Evolutionary conservation across 345 rosid genomes (phyloP), one percentile per base, ranked within the genome.

Genomic region (Erysimum cheiranthoides): DNA sequence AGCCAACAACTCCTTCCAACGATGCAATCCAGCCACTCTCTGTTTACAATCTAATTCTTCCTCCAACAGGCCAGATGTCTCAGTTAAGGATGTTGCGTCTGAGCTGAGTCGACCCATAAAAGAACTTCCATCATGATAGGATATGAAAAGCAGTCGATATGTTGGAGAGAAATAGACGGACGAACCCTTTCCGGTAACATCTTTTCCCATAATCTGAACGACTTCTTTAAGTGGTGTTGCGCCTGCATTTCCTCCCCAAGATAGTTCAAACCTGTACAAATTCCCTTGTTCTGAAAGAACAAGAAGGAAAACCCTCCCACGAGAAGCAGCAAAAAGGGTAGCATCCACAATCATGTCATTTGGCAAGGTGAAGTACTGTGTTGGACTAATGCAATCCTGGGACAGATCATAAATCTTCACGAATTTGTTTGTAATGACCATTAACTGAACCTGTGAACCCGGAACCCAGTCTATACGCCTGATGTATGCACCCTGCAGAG

Each of bases 351-450:
- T 90, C 81, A 79, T 70, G 79, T 85, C 97, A 83, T 87, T 89
- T 59, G 91, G 82, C 84, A 92, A 78, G 45, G 97, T 92, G 82
- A 92, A 85, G 84, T 92, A 92, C 81, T 93, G 94, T 80, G 90
- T 65, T 53, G 99, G 99, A 83, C 99, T 92, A 68, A 95, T 90
- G 77, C 84, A 90, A 79, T 95, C 99, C 87, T 88, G 97, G 61
- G 98, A 90, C 13, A 95, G 90, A 82, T 92, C 99, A 79, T 89
- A 95, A 71, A 95, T 90, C 82, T 95, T 95, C 77, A 90, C 93
- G 76, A 95, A 92, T 81, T 87, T 85, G 82, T 90, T 90, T 64
- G 99, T 87, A 66, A 89, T 94, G 70, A 90, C 93, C 89, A 89
- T 85, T 72, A 95, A 82, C 73, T 89, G 96, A 83, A 92, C 97